These are phyloP conservation scores for Dictyostelium firmibasis DNA, from an alignment of 78 protist genomes.

Conservation along the genomic window DNA sequence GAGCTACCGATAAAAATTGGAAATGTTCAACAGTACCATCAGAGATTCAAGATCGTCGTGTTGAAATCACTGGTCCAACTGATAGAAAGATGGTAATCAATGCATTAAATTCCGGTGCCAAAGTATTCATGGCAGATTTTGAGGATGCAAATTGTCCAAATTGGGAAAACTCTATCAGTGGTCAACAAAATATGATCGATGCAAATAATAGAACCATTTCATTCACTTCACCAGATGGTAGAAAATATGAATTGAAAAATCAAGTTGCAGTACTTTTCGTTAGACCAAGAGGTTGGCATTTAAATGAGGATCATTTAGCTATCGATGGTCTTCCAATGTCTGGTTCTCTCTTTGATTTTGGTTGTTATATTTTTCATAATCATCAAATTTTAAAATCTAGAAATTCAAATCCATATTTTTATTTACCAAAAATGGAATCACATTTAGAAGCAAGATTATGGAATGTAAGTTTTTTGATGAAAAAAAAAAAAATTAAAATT, in stretches of 20 bases:
- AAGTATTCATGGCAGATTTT: constrained; percentile 88
- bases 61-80: constrained; percentile 91
- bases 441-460: constrained; percentile 87
- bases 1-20: constrained; percentile 54
- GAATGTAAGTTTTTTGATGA: constrained; percentile 47
- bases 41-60: constrained; percentile 87
- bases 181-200: constrained; percentile 83
- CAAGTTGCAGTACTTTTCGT: constrained; percentile 72
- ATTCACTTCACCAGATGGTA: constrained; percentile 71
- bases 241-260: constrained; percentile 33
- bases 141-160: constrained; percentile 88
- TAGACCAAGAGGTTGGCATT: constrained; percentile 87
- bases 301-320: constrained; percentile 79
- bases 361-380: constrained; percentile 85
- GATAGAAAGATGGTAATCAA: constrained; percentile 88
- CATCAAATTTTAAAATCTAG: not conserved
- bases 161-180: constrained; percentile 79
- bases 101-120: constrained; percentile 90
- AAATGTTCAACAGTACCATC: constrained; percentile 77
- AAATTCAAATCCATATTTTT: constrained; percentile 80
- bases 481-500: not conserved
- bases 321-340: constrained; percentile 81
- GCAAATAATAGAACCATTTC: constrained; percentile 74
- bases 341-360: constrained; percentile 88
- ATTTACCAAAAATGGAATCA: constrained; percentile 88